Percentiles rank a stretch among this genome's conserved stretches.
These are phyloP conservation scores for Castanea crenata DNA, from an alignment of 306 rosid genomes.

Conservation along the genomic window DNA sequence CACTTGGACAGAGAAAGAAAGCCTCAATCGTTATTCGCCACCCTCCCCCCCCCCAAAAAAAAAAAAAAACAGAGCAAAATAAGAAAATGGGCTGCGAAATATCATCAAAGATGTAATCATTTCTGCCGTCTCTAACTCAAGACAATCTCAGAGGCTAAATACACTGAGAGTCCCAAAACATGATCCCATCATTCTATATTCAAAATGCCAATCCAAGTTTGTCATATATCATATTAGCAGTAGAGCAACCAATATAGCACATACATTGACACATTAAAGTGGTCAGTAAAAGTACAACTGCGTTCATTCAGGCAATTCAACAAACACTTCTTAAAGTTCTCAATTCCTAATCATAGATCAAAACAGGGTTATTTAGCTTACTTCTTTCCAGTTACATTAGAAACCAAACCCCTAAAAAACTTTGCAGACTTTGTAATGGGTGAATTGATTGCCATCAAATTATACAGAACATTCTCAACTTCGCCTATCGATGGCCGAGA, in stretches of 20 bases:
- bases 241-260: background rate
- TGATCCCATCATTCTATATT: background rate
- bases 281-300: conserved; percentile 1
- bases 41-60: too few species aligned
- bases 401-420: conserved; percentile 75
- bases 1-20: background rate
- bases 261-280: background rate
- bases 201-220: background rate
- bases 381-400: conserved; percentile 82
- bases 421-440: conserved; percentile 84
- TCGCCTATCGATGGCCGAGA: conserved; percentile 62
- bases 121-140: background rate
- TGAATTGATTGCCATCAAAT: conserved; percentile 84
- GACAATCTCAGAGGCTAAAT: background rate
- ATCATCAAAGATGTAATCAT: background rate
- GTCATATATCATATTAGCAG: background rate
- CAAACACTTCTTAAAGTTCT: conserved; percentile 18
- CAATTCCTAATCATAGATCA: background rate
- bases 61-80: background rate
- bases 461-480: conserved; percentile 86
- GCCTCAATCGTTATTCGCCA: background rate
- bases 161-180: background rate
- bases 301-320: conserved; percentile 23
- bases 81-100: background rate
- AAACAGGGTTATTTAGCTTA: conserved; percentile 27